Evolutionary conservation across 176 grass and related monocot genomes (phyloP).

Genomic region (Phoenix roebelenii): DNA sequence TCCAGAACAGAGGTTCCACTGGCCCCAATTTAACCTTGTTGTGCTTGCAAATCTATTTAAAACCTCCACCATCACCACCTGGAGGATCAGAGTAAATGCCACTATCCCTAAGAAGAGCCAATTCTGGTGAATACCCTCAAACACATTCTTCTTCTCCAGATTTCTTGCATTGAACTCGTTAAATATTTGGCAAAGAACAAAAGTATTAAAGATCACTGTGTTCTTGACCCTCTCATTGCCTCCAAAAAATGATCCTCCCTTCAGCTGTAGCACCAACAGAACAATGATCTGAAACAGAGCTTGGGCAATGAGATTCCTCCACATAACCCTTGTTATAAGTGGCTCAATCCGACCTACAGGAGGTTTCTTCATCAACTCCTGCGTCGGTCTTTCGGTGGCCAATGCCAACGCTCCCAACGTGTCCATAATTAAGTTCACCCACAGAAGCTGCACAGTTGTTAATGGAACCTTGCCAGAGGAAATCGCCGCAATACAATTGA

Average conservation of each 20-base stretch:
- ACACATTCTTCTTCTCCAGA: constrained; percentile 68
- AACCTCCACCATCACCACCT: constrained; percentile 89
- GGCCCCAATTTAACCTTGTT: constrained; percentile 42
- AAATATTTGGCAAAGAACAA: constrained; percentile 91
- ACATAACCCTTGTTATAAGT: constrained; percentile 82
- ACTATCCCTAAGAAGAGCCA: constrained; percentile 70
- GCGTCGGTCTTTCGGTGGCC: constrained; percentile 42
- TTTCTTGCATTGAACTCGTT: constrained; percentile 86
- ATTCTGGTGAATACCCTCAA: constrained; percentile 51
- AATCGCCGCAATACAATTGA: constrained; percentile 47
- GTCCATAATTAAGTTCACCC: constrained; percentile 87
- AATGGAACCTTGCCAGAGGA: constrained; percentile 43
- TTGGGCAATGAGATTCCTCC: constrained; percentile 64
- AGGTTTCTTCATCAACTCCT: constrained; percentile 39
- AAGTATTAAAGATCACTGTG: constrained; percentile 85
- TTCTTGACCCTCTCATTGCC: constrained; percentile 39
- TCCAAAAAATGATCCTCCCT: constrained; percentile 22
- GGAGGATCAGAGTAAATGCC: constrained; percentile 39
- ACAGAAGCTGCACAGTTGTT: constrained; percentile 60
- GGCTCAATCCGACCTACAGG: constrained; percentile 56
- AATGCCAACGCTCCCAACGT: constrained; percentile 73
- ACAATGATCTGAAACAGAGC: constrained; percentile 52
- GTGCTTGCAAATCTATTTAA: constrained; percentile 71
- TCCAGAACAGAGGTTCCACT: constrained; percentile 60
- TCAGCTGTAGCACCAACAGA: constrained; percentile 45